These are phyloP conservation scores for Neltuma alba DNA, from an alignment of 306 rosid genomes.

Conservation along the genomic window DNA sequence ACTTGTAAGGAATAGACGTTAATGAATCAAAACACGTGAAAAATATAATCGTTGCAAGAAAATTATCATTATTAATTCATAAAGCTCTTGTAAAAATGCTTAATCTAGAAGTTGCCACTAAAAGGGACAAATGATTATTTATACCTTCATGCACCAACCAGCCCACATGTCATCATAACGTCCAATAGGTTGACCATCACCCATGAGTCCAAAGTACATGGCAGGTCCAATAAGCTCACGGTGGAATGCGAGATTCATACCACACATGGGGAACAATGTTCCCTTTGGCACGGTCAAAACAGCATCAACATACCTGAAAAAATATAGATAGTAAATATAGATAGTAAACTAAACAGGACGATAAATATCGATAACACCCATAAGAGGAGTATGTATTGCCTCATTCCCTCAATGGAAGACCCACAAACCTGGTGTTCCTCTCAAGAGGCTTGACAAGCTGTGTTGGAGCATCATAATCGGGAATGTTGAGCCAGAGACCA, in stretches of 20 bases:
- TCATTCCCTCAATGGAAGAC: not conserved
- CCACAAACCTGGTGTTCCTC: conserved; percentile 70
- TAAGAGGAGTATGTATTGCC: not conserved
- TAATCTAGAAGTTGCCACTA: not conserved
- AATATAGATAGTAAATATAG: not conserved
- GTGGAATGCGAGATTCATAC: conserved; percentile 84
- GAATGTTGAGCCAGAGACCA: conserved; percentile 94
- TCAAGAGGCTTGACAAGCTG: conserved; percentile 89
- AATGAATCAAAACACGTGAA: not conserved
- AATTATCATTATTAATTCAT: not conserved
- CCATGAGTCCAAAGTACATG: conserved; percentile 96
- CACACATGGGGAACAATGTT: conserved; percentile 91
- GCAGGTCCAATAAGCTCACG: conserved; percentile 92
- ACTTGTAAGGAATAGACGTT: not conserved
- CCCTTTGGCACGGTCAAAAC: conserved; percentile 83
- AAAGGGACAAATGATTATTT: conserved; percentile 10
- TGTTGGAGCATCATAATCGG: conserved; percentile 91
- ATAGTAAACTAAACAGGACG: not conserved
- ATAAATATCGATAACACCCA: not conserved
- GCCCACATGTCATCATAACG: conserved; percentile 98
- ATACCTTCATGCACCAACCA: conserved; percentile 93
- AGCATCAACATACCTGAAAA: conserved; percentile 79
- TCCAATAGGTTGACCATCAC: conserved; percentile 94
- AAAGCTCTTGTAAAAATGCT: not conserved
- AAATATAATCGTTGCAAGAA: not conserved